Percentiles rank a stretch among this genome's conserved stretches.
Evolutionary conservation across 305 asterid species (phyloP).

Genomic region (Fraxinus xanthoxyloides): DNA sequence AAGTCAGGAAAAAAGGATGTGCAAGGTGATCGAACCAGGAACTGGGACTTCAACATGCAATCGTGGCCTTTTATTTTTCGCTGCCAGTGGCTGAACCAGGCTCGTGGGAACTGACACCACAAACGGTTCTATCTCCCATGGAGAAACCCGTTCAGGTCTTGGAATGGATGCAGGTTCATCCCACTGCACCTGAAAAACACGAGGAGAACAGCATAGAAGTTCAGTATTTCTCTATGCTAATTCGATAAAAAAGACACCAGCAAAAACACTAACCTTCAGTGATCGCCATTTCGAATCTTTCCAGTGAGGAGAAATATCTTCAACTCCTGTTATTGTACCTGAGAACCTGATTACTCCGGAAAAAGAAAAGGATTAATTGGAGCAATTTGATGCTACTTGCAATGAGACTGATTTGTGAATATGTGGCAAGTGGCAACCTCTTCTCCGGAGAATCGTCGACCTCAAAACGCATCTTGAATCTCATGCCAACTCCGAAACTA

Average conservation of each 20-base stretch:
- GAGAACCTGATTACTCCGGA: constrained; percentile 53
- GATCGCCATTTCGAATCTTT: constrained; percentile 83
- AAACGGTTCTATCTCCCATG: constrained; percentile 96
- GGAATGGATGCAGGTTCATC: constrained; percentile 78
- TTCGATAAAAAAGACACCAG: not conserved
- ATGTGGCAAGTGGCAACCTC: constrained; percentile 43
- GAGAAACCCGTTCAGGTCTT: constrained; percentile 90
- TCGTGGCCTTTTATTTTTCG: constrained; percentile 70
- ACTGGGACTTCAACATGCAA: constrained; percentile 45
- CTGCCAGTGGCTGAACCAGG: constrained; percentile 40
- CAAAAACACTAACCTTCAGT: constrained; percentile 54
- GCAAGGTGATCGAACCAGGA: constrained; percentile 46
- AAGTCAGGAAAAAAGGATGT: not conserved
- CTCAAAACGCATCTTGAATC: constrained; percentile 90
- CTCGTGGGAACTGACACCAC: constrained; percentile 53
- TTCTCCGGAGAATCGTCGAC: constrained; percentile 92
- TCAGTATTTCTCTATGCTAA: not conserved
- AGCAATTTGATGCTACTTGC: not conserved
- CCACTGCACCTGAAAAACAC: constrained; percentile 79
- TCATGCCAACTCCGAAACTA: constrained; percentile 83
- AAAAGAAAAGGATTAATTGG: not conserved
- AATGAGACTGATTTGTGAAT: constrained; percentile 10
- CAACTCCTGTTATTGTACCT: constrained; percentile 90
- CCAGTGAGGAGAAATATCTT: constrained; percentile 73
- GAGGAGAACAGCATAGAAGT: not conserved